phyloP scores from a whole-genome alignment of 2,329 filamentous ascomycete genomes.

The Erysiphe pisi region DNA sequence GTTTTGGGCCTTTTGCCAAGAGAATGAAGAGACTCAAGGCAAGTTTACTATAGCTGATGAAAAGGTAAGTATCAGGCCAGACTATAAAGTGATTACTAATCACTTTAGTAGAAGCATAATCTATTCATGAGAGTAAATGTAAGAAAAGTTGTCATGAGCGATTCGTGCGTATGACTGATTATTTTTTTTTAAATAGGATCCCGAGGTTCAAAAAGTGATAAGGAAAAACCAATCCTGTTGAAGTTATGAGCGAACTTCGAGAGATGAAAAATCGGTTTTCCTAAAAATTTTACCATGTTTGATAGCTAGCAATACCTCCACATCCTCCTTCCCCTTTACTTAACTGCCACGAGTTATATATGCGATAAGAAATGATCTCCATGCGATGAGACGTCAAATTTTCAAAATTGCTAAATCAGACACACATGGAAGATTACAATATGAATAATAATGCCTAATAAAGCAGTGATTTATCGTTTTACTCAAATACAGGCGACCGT shows the following conservation, averaged over 20 bases:
- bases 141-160: constrained; percentile 37
- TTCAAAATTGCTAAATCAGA: too few relatives aligned
- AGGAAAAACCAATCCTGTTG: constrained; percentile 65
- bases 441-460: too few relatives aligned
- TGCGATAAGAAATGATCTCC: too few relatives aligned
- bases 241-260: constrained; percentile 74
- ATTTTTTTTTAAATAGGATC: constrained; percentile 47
- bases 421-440: too few relatives aligned
- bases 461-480: too few relatives aligned
- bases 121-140: constrained; percentile 87
- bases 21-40: constrained; percentile 80
- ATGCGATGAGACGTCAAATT: too few relatives aligned
- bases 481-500: too few relatives aligned
- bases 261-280: constrained; percentile 69
- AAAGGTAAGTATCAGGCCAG: constrained; percentile 54
- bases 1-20: constrained; percentile 63
- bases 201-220: constrained; percentile 70
- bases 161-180: not conserved
- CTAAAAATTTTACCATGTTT: constrained; percentile 32
- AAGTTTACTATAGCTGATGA: constrained; percentile 96
- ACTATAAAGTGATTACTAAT: constrained; percentile 29
- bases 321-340: too few relatives aligned
- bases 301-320: too few relatives aligned
- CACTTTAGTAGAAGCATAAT: constrained; percentile 62
- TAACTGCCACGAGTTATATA: too few relatives aligned